Evolutionary conservation across 2,329 filamentous ascomycete genomes (phyloP).

Genomic region (Colletotrichum sp.): DNA sequence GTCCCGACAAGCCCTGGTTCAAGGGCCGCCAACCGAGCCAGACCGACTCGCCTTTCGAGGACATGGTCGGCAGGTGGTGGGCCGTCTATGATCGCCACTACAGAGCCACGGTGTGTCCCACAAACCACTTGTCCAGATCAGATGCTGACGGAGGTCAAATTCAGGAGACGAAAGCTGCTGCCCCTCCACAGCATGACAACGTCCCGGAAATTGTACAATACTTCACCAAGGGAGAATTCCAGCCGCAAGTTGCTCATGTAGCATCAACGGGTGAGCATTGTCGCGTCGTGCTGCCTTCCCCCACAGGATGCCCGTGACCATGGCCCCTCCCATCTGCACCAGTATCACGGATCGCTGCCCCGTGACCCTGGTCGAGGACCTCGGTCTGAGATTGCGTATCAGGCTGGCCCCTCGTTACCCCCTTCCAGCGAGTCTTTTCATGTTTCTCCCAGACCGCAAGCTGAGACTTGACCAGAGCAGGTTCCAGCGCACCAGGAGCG

Average conservation of each 20-base stretch:
- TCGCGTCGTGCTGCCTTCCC: constrained; percentile 23
- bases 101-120: constrained; percentile 51
- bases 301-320: constrained; percentile 19
- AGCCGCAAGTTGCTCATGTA: constrained; percentile 31
- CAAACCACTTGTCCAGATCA: neutral
- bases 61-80: constrained; percentile 92
- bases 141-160: neutral
- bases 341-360: constrained; percentile 11
- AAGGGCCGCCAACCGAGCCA: constrained; percentile 61
- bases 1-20: constrained; percentile 87
- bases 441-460: constrained; percentile 49
- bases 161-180: neutral
- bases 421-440: constrained; percentile 36
- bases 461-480: constrained; percentile 53
- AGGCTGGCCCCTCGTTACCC: constrained; percentile 25
- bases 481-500: constrained; percentile 23
- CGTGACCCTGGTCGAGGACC: constrained; percentile 23
- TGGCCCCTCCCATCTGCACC: constrained; percentile 2
- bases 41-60: constrained; percentile 72
- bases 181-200: neutral
- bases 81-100: constrained; percentile 91
- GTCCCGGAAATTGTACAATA: constrained; percentile 51
- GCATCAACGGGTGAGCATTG: constrained; percentile 37
- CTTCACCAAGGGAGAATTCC: constrained; percentile 60
- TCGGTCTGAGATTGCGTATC: constrained; percentile 23